phyloP scores from a whole-genome alignment of 2,329 filamentous ascomycete species.

The Penicillium sp. region DNA sequence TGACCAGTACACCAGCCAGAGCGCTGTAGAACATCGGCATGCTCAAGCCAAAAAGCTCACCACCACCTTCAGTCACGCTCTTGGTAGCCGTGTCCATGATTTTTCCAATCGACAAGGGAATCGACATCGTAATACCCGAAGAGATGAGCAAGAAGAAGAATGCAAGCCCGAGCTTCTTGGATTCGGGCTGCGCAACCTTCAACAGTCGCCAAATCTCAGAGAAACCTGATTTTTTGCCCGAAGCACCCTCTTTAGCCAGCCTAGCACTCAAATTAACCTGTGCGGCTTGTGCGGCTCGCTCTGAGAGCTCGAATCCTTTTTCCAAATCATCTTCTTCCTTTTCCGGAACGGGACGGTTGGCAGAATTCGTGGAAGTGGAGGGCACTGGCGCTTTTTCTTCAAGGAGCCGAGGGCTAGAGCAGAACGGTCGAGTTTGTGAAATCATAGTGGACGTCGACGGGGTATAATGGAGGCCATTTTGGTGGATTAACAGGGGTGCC shows the following conservation, averaged over 20 bases:
- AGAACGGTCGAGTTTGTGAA: slow-evolving; percentile 28
- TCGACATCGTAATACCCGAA: slow-evolving; percentile 90
- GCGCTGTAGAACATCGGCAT: slow-evolving; percentile 85
- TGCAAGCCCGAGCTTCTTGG: slow-evolving; percentile 72
- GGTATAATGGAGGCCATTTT: slow-evolving; percentile 13
- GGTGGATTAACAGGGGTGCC: slow-evolving; percentile 14
- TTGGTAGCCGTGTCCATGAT: slow-evolving; percentile 91
- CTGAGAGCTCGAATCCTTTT: slow-evolving; percentile 68
- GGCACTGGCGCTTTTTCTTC: slow-evolving; percentile 25
- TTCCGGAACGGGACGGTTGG: slow-evolving; percentile 36
- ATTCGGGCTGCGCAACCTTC: slow-evolving; percentile 84
- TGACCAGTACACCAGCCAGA: slow-evolving; percentile 71
- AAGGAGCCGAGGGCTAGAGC: slow-evolving; percentile 26
- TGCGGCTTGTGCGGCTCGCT: slow-evolving; percentile 81
- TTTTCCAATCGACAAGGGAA: slow-evolving; percentile 94
- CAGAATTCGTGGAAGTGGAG: slow-evolving; percentile 17
- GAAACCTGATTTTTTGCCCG: slow-evolving; percentile 59
- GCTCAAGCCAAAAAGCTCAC: slow-evolving; percentile 77
- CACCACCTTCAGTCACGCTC: slow-evolving; percentile 61
- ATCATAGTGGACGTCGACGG: slow-evolving; percentile 14
- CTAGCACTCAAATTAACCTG: slow-evolving; percentile 88
- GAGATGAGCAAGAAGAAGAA: slow-evolving; percentile 85
- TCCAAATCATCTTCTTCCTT: slow-evolving; percentile 57
- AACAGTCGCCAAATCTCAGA: slow-evolving; percentile 83
- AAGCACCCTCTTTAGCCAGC: slow-evolving; percentile 74